phyloP scores from a whole-genome alignment of 176 grass and related monocot genomes.

The Themeda triandra region DNA sequence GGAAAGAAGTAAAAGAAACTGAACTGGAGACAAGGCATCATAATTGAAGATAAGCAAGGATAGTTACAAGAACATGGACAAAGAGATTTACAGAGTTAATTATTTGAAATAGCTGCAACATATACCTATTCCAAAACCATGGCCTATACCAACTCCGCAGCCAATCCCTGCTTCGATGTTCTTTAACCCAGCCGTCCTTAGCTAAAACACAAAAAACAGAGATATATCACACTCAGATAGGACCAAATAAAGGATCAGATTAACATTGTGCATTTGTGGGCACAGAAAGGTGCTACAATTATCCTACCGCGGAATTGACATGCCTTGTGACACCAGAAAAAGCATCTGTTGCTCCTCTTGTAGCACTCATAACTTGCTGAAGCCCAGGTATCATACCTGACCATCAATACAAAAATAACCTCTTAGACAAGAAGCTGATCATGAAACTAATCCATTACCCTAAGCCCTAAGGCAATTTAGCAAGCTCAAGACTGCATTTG shows the following conservation, averaged over 20 bases:
- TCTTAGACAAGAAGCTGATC: not conserved
- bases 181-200: slow-evolving; percentile 69
- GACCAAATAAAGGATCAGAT: slow-evolving; percentile 7
- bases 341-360: slow-evolving; percentile 83
- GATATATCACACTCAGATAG: slow-evolving; percentile 4
- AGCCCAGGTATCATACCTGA: slow-evolving; percentile 82
- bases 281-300: not conserved
- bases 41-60: not conserved
- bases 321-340: slow-evolving; percentile 85
- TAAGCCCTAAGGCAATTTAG: not conserved
- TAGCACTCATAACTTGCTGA: slow-evolving; percentile 85
- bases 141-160: slow-evolving; percentile 85
- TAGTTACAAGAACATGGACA: not conserved
- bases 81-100: not conserved
- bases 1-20: not conserved
- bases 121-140: slow-evolving; percentile 94
- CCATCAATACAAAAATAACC: slow-evolving; percentile 15
- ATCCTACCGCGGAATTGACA: slow-evolving; percentile 74
- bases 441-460: slow-evolving; percentile 11
- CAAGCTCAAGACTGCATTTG: not conserved
- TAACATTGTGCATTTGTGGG: not conserved
- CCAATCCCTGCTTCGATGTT: slow-evolving; percentile 89
- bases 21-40: not conserved
- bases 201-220: slow-evolving; percentile 33
- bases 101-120: slow-evolving; percentile 7